Evolutionary conservation across 2,329 filamentous ascomycete genomes (phyloP), one percentile per base, ranked within the genome.

Genomic region (Fusarium sp.): DNA sequence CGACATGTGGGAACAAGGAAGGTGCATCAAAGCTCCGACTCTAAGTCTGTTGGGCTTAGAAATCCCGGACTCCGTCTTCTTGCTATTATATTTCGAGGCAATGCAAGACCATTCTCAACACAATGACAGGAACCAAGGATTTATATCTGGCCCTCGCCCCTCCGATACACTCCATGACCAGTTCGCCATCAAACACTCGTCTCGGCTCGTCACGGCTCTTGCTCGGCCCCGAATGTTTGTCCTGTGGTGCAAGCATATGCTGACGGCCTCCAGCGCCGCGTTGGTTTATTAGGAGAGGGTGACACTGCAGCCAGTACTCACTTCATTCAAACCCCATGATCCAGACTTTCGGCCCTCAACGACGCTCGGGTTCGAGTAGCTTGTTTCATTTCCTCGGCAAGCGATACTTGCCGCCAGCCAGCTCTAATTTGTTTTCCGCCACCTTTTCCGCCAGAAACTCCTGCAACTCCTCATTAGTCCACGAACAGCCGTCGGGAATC

Each of bases 381-480:
- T 50, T 68, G 31, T 48, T 61, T 55, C 77, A 89, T 77, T 88
- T 90, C 80, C 87, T 90, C 12, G 82, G 78, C 66, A 91, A 80
- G 77, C 87, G 88, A 80, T 94, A 94, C 80, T 89, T 92, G 38
- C 91, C 91, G 8, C 90, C 90, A 61, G 76, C 84, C 74, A 90
- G 85, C 79, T 94, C 92, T 75, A 97, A 80, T 73, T 89, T 88
- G 29, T 89, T 90, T 41, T 87, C 88, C 8, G 84, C 83, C n/a
- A 95, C 90, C 88, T 97, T 94, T 63, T 91, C 89, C 11, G 83
- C 88, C 60, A 98, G 80, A 77, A 98, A 92, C 78, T 92, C 92
- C 74, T 90, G 88, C 66, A 98, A 81, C 80, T 98, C 94, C 77
- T 97, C 94, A 75, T 93, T 93, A 66, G 91, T 93, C 86, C 93